Conservation (phyloP, 140 eudicot species). For the Ambrosia hybrid region DNA sequence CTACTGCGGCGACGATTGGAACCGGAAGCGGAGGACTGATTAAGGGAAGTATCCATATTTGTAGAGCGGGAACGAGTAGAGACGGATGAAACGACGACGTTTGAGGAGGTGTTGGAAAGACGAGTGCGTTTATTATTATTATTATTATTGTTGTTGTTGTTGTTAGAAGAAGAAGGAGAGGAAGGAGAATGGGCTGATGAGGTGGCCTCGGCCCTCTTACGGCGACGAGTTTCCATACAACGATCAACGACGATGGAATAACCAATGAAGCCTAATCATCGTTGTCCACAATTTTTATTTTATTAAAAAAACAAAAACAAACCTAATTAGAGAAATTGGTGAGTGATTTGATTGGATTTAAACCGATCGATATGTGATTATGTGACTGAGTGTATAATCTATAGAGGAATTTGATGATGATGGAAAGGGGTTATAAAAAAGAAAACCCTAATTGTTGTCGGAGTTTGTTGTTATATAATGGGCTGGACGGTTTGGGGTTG, state of each 20-base stretch:
- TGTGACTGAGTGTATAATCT: constrained; percentile 12
- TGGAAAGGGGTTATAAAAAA: constrained; percentile 20
- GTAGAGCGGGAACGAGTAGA: constrained; percentile 45
- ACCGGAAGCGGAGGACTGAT: constrained; percentile 39
- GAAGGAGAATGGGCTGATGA: constrained; percentile 83
- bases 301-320: no score
- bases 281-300: not conserved
- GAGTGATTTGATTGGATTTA: constrained; percentile 15
- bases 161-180: no score
- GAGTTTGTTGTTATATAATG: not conserved
- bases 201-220: constrained; percentile 99
- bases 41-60: constrained; percentile 39
- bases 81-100: constrained; percentile 23
- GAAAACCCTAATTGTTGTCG: constrained; percentile 29
- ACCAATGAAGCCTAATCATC: constrained; percentile 20
- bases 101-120: constrained; percentile 28
- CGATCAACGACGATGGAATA: constrained; percentile 71
- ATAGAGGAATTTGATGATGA: constrained; percentile 24
- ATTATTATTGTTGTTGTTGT: no score
- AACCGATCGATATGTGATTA: not conserved
- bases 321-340: not conserved
- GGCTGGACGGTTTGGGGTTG: not conserved
- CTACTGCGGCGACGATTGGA: not conserved
- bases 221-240: constrained; percentile 99
- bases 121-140: constrained; percentile 63